phyloP scores from a whole-genome alignment of 257 asterid genomes.

The Gardenia jasminoides region DNA sequence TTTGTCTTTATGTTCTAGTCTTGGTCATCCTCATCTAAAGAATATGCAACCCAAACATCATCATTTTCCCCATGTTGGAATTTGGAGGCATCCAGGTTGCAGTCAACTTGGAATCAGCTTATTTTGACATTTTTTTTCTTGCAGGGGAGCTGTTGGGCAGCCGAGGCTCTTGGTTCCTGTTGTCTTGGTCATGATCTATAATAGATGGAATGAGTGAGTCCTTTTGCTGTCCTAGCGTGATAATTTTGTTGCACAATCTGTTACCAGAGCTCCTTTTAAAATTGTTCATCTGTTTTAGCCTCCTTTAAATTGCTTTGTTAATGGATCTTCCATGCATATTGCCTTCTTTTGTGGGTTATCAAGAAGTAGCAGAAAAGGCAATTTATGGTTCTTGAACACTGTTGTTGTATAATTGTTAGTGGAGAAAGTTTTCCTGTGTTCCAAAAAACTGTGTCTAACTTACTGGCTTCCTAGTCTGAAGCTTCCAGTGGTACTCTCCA shows the following conservation, averaged over 20 bases:
- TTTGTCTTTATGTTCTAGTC: neutral
- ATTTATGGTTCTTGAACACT: neutral
- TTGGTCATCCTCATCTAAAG: neutral
- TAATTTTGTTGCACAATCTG: neutral
- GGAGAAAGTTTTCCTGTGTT: neutral
- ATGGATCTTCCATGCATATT: neutral
- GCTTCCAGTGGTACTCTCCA: neutral
- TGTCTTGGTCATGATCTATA: constrained; percentile 76
- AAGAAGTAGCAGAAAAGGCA: neutral
- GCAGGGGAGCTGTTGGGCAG: constrained; percentile 91
- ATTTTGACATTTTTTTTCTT: constrained; percentile 13
- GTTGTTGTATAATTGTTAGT: neutral
- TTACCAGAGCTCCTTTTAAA: neutral
- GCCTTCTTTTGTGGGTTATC: neutral
- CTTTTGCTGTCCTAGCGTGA: neutral
- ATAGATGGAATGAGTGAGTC: constrained; percentile 85
- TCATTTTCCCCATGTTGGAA: neutral
- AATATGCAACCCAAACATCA: neutral
- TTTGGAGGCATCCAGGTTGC: neutral
- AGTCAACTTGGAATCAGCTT: constrained; percentile 12
- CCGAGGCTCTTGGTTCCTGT: constrained; percentile 90
- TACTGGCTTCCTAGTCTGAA: neutral
- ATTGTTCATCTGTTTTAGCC: neutral
- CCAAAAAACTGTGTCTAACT: neutral
- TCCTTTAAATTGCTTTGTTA: neutral